phyloP scores from a whole-genome alignment of 495 filamentous ascomycete species.

The Podospora comata region DNA sequence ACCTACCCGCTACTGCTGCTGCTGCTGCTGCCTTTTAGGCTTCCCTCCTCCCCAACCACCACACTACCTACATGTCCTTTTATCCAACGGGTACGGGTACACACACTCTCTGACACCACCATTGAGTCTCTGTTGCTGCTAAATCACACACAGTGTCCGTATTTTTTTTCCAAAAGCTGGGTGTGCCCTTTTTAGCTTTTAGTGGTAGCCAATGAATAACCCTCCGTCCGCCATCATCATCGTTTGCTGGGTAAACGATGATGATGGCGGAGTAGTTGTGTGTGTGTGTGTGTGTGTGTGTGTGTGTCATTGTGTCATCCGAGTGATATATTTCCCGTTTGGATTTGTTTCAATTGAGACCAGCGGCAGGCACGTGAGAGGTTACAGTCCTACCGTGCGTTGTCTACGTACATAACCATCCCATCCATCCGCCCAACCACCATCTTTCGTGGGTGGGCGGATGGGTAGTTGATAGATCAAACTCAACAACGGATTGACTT shows the following conservation, averaged over 20 bases:
- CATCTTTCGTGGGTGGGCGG: too few species aligned
- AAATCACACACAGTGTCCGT: background rate
- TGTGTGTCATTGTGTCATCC: background rate
- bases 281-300: background rate
- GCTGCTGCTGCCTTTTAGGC: slow-evolving; percentile 3
- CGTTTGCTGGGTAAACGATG: background rate
- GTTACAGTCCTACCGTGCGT: background rate
- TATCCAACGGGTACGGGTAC: background rate
- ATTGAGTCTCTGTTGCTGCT: background rate
- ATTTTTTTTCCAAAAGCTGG: background rate
- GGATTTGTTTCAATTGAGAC: background rate
- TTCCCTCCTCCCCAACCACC: background rate
- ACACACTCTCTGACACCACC: background rate
- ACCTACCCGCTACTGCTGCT: background rate
- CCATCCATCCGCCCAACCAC: too few species aligned
- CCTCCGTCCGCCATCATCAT: background rate
- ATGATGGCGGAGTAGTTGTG: background rate
- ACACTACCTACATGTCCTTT: background rate
- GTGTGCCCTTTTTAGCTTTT: background rate
- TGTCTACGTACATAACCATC: background rate
- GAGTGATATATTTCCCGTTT: background rate
- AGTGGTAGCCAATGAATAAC: background rate
- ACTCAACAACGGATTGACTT: background rate
- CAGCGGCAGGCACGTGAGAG: background rate
- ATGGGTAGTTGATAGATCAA: too few species aligned